phyloP scores from a whole-genome alignment of 139 green algal genomes.

The Chlorella vulgaris region DNA sequence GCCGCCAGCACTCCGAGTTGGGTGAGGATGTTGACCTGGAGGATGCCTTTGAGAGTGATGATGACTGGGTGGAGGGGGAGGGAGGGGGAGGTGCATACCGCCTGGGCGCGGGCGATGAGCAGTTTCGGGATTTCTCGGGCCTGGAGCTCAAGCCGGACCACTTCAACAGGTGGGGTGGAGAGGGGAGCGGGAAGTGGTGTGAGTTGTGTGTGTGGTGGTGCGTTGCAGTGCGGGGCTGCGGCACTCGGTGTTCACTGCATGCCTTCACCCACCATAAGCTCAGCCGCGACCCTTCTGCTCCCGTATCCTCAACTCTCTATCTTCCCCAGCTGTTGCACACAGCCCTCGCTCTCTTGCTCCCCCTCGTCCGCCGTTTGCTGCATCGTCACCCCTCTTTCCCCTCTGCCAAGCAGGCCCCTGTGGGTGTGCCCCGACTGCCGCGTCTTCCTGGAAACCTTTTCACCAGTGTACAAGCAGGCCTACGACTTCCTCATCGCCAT shows the following conservation, averaged over 20 bases:
- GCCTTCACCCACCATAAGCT: too few relatives aligned
- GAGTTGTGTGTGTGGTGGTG: not conserved
- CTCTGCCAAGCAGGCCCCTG: conserved; percentile 89
- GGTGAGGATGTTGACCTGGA: conserved; percentile 54
- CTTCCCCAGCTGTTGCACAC: too few relatives aligned
- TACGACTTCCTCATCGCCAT: conserved; percentile 99
- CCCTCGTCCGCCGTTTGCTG: too few relatives aligned
- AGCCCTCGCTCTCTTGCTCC: too few relatives aligned
- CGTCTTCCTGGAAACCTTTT: conserved; percentile 98
- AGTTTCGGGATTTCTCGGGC: conserved; percentile 68
- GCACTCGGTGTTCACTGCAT: not conserved
- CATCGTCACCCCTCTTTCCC: too few relatives aligned
- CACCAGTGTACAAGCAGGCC: conserved; percentile 93
- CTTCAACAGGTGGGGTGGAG: conserved; percentile 53
- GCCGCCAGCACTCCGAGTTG: conserved; percentile 5
- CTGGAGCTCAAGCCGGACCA: conserved; percentile 90
- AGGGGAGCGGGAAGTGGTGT: not conserved
- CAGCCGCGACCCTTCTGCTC: too few relatives aligned
- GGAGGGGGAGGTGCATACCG: conserved; percentile 24
- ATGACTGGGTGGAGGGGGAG: conserved; percentile 25
- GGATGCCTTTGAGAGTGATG: conserved; percentile 44
- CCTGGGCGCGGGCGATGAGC: conserved; percentile 47
- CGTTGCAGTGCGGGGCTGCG: not conserved
- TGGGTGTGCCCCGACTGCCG: conserved; percentile 96
- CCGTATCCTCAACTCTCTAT: too few relatives aligned